These are phyloP conservation scores for Tuber brumale DNA, from an alignment of 495 filamentous ascomycete genomes.

Conservation along the genomic window DNA sequence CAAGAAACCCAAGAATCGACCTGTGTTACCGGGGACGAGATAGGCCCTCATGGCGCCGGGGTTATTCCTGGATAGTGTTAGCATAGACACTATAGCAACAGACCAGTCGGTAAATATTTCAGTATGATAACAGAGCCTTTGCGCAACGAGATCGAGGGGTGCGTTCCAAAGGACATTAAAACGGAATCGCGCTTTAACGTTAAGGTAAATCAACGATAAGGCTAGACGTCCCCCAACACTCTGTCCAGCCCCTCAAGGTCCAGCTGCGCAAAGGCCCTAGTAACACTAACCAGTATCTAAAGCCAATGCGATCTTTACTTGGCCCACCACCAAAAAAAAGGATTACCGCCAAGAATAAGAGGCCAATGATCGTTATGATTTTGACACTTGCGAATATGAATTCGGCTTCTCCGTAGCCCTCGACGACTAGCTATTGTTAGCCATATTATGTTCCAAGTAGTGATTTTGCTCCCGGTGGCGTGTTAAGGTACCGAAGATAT, in stretches of 20 bases:
- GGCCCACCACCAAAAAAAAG: constrained; percentile 56
- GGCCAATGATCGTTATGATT: constrained; percentile 57
- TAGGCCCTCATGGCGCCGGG: constrained; percentile 65
- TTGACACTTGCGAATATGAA: constrained; percentile 57
- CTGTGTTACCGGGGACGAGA: constrained; percentile 48
- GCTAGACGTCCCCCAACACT: background rate
- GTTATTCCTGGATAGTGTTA: constrained; percentile 39
- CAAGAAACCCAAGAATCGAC: constrained; percentile 46
- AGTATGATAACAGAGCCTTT: background rate
- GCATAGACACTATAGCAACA: background rate
- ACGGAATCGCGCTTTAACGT: background rate
- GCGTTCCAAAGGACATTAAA: background rate
- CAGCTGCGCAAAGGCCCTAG: background rate
- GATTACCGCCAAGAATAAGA: constrained; percentile 66
- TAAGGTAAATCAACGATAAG: background rate
- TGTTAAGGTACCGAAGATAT: constrained; percentile 51
- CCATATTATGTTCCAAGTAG: background rate
- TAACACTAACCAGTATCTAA: constrained; percentile 52
- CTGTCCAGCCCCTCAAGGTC: background rate
- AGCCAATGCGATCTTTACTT: constrained; percentile 55
- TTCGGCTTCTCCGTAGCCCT: constrained; percentile 57
- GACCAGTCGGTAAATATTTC: background rate
- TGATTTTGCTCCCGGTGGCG: constrained; percentile 49
- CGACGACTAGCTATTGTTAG: constrained; percentile 23
- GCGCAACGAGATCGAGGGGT: background rate